These are phyloP conservation scores for Taiozyma sp. DNA, from an alignment of 1,139 yeast species.

Conservation along the genomic window DNA sequence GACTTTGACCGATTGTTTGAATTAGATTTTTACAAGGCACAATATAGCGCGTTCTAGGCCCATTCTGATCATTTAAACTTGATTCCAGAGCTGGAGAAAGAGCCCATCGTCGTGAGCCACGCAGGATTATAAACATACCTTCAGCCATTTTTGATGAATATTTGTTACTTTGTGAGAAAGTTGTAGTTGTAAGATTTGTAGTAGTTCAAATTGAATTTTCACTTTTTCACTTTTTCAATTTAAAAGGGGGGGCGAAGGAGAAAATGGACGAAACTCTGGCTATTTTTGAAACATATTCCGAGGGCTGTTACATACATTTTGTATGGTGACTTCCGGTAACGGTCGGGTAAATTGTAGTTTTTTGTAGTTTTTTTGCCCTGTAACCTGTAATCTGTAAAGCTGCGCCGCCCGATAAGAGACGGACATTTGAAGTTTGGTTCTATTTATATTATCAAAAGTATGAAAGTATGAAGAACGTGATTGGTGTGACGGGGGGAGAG, in stretches of 20 bases:
- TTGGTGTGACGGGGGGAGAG: too few species aligned
- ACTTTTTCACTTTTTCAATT: conserved; percentile 2
- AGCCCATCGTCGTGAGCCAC: too few species aligned
- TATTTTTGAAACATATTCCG: neutral
- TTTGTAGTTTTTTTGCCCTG: too few species aligned
- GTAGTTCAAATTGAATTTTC: conserved; percentile 1
- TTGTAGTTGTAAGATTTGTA: neutral
- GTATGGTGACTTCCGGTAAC: conserved; percentile 1
- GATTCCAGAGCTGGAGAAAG: too few species aligned
- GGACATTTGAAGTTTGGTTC: too few species aligned
- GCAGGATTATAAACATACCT: neutral
- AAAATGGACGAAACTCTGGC: neutral
- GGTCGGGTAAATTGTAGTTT: neutral
- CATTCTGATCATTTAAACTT: too few species aligned
- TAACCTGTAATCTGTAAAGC: too few species aligned
- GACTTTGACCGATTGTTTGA: too few species aligned
- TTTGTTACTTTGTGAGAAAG: conserved; percentile 1
- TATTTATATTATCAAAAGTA: too few species aligned
- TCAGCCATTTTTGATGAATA: neutral
- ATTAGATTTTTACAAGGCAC: too few species aligned
- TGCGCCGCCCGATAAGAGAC: neutral
- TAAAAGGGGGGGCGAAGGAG: conserved; percentile 2
- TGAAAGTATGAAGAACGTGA: too few species aligned
- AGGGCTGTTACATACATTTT: neutral
- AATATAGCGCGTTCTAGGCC: too few species aligned